Evolutionary conservation across 2,329 filamentous ascomycete genomes (phyloP), one percentile per base, ranked within the genome.

Genomic region (Alternaria dauci): DNA sequence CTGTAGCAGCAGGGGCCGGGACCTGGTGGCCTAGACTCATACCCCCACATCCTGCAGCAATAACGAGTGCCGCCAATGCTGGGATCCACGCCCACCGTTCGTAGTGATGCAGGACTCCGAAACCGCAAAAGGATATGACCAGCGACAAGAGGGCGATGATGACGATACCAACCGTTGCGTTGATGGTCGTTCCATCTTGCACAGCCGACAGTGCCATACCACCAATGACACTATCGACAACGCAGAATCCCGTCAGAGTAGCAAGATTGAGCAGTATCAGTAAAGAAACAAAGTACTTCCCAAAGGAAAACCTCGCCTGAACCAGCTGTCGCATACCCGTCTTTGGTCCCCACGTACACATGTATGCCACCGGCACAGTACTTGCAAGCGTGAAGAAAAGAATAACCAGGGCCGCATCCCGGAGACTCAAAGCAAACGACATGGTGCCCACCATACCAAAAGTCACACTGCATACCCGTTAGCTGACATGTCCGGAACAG

Each of bases 281-380:
- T n/a, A 90, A 71, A 0, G 83, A 85, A 34, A 88, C 85, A 20
- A 86, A 77, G 69, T 88, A 88, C 55, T 73, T 76, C 23, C 74
- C 74, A 71, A 88, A 90, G 41, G 84, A 85, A 73, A 85, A 90
- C 23, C 88, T 81, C 4, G 88, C 87, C 66, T 88, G 86, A 8
- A 90, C 84, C 82, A 90, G 88, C 74, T 89, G 87, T 16, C 88
- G 82, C 82, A 90, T 85, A 42, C 87, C 88, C 9, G 87, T 89
- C 74, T 84, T 85, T 4, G 87, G 86, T 0, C 87, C 87, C 52
- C 88, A 76, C 0, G 84, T 87, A 42, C 83, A 83, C 26, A 89
- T 78, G 67, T 85, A 88, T 3, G 85, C 87, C 0, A 87, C 84
- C 0, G 84, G 79, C 7, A 83, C 60, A 0, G 84, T 84, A 1